Percentiles rank a stretch among this genome's conserved stretches.
Evolutionary conservation across 345 rosid genomes (phyloP).

Genomic region (Cardiospermum halicacabum): DNA sequence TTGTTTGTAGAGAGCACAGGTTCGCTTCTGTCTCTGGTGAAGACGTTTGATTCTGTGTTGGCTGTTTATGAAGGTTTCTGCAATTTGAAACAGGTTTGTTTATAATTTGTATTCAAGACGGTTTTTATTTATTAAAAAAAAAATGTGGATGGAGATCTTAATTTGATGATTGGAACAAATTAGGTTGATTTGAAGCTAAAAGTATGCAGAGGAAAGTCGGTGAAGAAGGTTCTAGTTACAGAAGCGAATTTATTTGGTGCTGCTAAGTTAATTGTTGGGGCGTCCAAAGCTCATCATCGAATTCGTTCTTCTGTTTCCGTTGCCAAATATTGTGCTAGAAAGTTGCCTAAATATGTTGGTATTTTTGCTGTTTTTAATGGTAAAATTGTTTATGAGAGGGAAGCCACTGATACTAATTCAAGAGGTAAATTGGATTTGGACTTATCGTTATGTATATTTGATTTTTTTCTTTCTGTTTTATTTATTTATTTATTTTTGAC

Average conservation of each 20-base stretch:
- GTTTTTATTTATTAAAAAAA: neutral
- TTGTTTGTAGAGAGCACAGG: conserved; percentile 51
- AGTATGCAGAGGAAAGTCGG: conserved; percentile 75
- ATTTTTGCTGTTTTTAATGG: conserved; percentile 75
- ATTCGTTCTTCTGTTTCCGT: conserved; percentile 57
- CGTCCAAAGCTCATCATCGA: conserved; percentile 42
- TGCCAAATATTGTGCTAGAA: conserved; percentile 81
- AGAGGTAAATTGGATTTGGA: too few species aligned
- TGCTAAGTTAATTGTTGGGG: conserved; percentile 62
- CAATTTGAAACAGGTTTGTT: conserved; percentile 76
- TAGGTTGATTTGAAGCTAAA: conserved; percentile 93
- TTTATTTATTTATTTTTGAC: too few species aligned
- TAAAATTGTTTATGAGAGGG: conserved; percentile 61
- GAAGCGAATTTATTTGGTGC: conserved; percentile 64
- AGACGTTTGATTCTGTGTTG: conserved; percentile 71
- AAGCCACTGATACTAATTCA: conserved; percentile 21
- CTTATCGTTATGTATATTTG: too few species aligned
- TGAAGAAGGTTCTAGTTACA: conserved; percentile 54
- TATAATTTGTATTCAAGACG: too few species aligned
- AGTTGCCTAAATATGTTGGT: conserved; percentile 48
- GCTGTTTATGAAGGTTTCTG: conserved; percentile 94
- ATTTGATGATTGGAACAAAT: neutral
- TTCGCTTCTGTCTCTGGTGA: conserved; percentile 65
- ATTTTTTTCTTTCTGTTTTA: too few species aligned
- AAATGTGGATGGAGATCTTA: neutral